Percentiles rank a stretch among this genome's conserved stretches.
These are phyloP conservation scores for Arthrobotrys pseudoclavata DNA, from an alignment of 2,329 filamentous ascomycete species.

Conservation along the genomic window DNA sequence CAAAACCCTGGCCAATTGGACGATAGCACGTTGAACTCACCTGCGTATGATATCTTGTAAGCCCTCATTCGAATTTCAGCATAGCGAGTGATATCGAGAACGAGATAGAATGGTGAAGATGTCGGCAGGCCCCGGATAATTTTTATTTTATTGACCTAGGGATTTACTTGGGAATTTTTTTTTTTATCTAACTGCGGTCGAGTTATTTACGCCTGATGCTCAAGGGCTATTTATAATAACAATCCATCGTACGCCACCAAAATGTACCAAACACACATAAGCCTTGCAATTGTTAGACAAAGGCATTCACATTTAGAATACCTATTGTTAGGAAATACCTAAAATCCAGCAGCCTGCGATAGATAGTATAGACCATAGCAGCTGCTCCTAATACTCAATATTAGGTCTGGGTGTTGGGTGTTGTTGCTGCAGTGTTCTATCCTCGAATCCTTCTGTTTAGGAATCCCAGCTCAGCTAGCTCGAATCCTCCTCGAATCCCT, in stretches of 20 bases:
- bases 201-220: no score
- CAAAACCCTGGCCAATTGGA: slow-evolving; percentile 25
- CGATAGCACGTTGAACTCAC: slow-evolving; percentile 33
- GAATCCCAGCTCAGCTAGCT: background rate
- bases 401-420: slow-evolving; percentile 5
- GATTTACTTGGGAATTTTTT: no score
- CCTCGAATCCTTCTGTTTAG: slow-evolving; percentile 10
- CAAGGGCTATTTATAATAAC: slow-evolving; percentile 25
- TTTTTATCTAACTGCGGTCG: no score
- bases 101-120: slow-evolving; percentile 16
- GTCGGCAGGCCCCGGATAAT: background rate
- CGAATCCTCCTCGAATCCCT: background rate
- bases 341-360: no score
- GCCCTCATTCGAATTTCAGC: background rate
- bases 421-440: background rate
- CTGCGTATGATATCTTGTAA: slow-evolving; percentile 2
- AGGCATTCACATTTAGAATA: slow-evolving; percentile 1
- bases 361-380: background rate
- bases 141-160: no score
- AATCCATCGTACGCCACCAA: slow-evolving; percentile 7
- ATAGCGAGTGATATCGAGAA: slow-evolving; percentile 28
- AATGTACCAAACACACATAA: background rate
- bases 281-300: no score
- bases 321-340: background rate
- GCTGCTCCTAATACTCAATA: no score